These are phyloP conservation scores for Podospora pseudoanserina DNA, from an alignment of 495 filamentous ascomycete species.

Conservation along the genomic window DNA sequence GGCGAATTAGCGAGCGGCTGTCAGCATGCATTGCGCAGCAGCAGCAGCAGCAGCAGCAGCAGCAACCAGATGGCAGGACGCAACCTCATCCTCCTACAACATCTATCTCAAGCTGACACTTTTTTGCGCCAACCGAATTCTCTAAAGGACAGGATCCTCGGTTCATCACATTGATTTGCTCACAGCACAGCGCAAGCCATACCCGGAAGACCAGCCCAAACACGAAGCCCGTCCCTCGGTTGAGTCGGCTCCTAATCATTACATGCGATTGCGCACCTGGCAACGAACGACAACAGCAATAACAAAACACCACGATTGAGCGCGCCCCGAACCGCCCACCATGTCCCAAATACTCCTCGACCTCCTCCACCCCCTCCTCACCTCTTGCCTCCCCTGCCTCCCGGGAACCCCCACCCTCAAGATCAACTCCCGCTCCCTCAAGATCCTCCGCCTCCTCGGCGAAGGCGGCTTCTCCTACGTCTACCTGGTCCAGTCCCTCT, in stretches of 20 bases:
- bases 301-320: background rate
- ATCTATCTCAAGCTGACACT: background rate
- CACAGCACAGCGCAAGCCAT: background rate
- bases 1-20: background rate
- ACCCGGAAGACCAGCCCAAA: background rate
- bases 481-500: constrained; percentile 91
- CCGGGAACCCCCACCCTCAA: constrained; percentile 88
- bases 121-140: background rate
- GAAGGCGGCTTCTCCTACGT: constrained; percentile 99
- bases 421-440: constrained; percentile 93
- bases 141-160: background rate
- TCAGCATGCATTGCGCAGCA: background rate
- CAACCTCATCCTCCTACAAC: background rate
- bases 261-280: no score
- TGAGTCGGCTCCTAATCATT: background rate
- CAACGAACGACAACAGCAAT: background rate
- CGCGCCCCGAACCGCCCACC: constrained; percentile 11
- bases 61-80: background rate
- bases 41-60: background rate
- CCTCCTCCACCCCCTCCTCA: constrained; percentile 74
- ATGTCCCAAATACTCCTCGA: constrained; percentile 89
- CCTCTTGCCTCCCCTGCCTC: constrained; percentile 93
- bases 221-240: background rate
- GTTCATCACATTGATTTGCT: background rate
- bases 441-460: constrained; percentile 86